Percentiles rank a stretch among this genome's conserved stretches.
Conservation (phyloP, 2,329 filamentous ascomycete genomes). For the Tolypocladium paradoxum region DNA sequence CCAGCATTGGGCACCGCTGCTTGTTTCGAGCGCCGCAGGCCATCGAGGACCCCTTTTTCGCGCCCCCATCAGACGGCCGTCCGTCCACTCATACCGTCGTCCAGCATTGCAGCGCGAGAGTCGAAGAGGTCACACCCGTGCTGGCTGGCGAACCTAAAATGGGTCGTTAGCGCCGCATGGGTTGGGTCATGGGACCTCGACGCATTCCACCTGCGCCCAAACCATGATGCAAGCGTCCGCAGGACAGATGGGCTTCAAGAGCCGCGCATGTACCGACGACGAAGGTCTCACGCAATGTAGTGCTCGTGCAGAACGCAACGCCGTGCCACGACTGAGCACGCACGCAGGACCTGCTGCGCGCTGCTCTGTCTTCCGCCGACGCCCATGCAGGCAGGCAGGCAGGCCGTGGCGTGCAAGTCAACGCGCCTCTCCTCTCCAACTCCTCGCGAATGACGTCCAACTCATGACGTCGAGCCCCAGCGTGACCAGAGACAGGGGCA, state of each 20-base stretch:
- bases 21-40: neutral
- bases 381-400: neutral
- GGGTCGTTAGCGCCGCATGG: conserved; percentile 16
- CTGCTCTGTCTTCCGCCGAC: neutral
- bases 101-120: too few species aligned
- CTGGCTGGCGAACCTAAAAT: conserved; percentile 8
- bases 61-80: neutral
- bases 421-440: neutral
- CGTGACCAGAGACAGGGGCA: conserved; percentile 9
- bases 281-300: neutral
- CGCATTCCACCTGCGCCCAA: conserved; percentile 10
- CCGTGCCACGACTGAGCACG: neutral
- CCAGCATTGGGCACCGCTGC: conserved; percentile 6
- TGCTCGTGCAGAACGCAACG: neutral
- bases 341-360: neutral
- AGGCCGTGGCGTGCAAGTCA: neutral
- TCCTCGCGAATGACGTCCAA: conserved; percentile 3
- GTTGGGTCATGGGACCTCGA: conserved; percentile 19
- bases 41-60: neutral
- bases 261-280: conserved; percentile 5
- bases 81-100: neutral
- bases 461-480: conserved; percentile 10
- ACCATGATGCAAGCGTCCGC: conserved; percentile 5
- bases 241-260: conserved; percentile 4
- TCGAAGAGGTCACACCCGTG: conserved; percentile 1